Evolutionary conservation across 441 rosid species (phyloP), one percentile per base, ranked within the genome.

Genomic region (Bruguiera hainesii): DNA sequence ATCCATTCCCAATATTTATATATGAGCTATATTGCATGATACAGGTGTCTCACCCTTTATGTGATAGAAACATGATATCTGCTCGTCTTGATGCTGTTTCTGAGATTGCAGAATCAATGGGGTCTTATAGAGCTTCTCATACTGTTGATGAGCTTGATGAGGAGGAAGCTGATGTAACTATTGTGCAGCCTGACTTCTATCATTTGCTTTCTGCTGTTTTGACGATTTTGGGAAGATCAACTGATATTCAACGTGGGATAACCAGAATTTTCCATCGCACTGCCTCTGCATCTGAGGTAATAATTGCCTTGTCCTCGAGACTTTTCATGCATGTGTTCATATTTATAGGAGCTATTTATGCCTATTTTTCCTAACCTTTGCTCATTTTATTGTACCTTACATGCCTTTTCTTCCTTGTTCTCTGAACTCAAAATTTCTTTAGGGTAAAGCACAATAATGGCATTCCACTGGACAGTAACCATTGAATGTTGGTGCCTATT

Each of bases 31-130:
- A 51, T 71, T 75, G 63, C 46, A n/a, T 78, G 62, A 66, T 71
- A 66, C 87, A 94, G 98, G 96, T 94, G 78, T 80, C 84, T 79
- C 97, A 91, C 74, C 98, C 97, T 66, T 84, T 94, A 76, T 82
- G 92, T 75, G 87, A 87, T 73, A 81, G 81, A 85, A 83, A 83
- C 76, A 73, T 87, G 87, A 94, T 94, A 75, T 77, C 76, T 69
- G 86, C 93, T 80, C 97, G 98, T 73, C 97, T 91, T 71, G 96
- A 87, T 82, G 97, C 96, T 81, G 98, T 94, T 83, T 89, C 96
- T 76, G 98, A 94, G 87, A 91, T 89, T 75, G 80, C 83, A 76
- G 91, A 85, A 71, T 85, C 87, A 71, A 84, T 91, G 91, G 84
- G 92, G 39, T 82, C 86, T 63, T 72, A 63, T 65, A 88, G 75